Evolutionary conservation across 2,329 filamentous ascomycete genomes (phyloP).

Genomic region (Exophiala viscosa): DNA sequence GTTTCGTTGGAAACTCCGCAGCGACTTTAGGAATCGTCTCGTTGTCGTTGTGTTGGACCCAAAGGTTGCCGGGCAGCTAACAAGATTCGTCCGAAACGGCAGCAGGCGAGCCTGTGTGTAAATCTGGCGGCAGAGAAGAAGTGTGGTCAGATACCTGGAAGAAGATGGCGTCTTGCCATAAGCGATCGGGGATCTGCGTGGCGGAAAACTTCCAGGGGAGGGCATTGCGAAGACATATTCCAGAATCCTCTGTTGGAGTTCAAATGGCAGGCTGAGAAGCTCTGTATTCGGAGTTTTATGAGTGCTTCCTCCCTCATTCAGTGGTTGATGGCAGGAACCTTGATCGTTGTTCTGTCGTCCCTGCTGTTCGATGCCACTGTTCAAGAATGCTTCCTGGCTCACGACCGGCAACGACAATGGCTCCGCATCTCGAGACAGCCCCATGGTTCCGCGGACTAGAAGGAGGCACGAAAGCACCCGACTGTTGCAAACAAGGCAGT

Average conservation of each 20-base stretch:
- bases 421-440: too few species aligned
- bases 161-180: neutral
- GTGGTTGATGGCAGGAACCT: too few species aligned
- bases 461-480: too few species aligned
- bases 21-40: constrained; percentile 2
- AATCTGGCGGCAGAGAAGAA: constrained; percentile 8
- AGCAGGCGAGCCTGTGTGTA: constrained; percentile 8
- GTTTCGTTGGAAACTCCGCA: constrained; percentile 1
- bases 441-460: too few species aligned
- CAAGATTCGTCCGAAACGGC: constrained; percentile 9
- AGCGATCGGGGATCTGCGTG: neutral
- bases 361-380: too few species aligned
- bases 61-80: constrained; percentile 1
- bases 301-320: too few species aligned
- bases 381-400: too few species aligned
- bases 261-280: constrained; percentile 8
- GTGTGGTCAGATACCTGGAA: neutral
- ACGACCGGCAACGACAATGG: too few species aligned
- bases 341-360: too few species aligned
- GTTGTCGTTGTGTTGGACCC: constrained; percentile 9
- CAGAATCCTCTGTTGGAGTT: constrained; percentile 8
- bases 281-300: neutral
- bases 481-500: too few species aligned
- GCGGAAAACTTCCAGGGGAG: neutral
- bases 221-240: constrained; percentile 1